These are phyloP conservation scores for Aspergillus brunneoviolaceus DNA, from an alignment of 2,329 filamentous ascomycete genomes.

Conservation along the genomic window DNA sequence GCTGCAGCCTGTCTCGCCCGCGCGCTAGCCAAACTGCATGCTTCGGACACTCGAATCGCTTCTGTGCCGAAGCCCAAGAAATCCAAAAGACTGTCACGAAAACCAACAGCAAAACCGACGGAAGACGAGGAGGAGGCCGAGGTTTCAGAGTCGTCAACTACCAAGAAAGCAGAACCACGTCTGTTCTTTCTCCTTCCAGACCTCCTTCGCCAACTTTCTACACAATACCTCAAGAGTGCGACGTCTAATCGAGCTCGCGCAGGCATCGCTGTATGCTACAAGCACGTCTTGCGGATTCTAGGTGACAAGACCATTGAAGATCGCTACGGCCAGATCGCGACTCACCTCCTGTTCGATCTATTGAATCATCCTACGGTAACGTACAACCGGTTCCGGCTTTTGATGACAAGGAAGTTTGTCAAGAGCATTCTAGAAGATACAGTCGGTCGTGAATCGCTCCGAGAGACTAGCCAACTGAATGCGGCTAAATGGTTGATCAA, in stretches of 20 bases:
- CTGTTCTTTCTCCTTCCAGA: constrained; percentile 74
- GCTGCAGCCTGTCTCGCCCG: constrained; percentile 82
- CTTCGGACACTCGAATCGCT: constrained; percentile 56
- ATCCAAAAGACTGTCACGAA: constrained; percentile 71
- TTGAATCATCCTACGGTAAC: constrained; percentile 72
- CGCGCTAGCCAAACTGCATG: constrained; percentile 77
- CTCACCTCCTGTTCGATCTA: constrained; percentile 76
- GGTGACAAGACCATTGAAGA: constrained; percentile 80
- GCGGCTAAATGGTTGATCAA: constrained; percentile 82
- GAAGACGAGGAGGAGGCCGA: constrained; percentile 74
- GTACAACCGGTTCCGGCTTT: constrained; percentile 82
- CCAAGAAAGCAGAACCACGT: constrained; percentile 68
- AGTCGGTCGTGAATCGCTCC: constrained; percentile 76
- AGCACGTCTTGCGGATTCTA: constrained; percentile 72
- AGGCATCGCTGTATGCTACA: constrained; percentile 83
- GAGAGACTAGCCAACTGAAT: constrained; percentile 82
- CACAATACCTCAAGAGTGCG: constrained; percentile 73
- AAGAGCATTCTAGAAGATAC: constrained; percentile 81
- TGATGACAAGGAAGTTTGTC: constrained; percentile 81
- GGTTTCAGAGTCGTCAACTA: constrained; percentile 71
- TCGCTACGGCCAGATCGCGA: constrained; percentile 77
- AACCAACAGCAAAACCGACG: constrained; percentile 54
- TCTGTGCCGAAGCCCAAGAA: constrained; percentile 63
- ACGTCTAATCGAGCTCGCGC: constrained; percentile 79
- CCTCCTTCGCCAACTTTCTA: constrained; percentile 74